Percentiles rank a stretch among this genome's conserved stretches.
phyloP scores from a whole-genome alignment of 1,284 basidiomycete species.

The Trametes sp. region DNA sequence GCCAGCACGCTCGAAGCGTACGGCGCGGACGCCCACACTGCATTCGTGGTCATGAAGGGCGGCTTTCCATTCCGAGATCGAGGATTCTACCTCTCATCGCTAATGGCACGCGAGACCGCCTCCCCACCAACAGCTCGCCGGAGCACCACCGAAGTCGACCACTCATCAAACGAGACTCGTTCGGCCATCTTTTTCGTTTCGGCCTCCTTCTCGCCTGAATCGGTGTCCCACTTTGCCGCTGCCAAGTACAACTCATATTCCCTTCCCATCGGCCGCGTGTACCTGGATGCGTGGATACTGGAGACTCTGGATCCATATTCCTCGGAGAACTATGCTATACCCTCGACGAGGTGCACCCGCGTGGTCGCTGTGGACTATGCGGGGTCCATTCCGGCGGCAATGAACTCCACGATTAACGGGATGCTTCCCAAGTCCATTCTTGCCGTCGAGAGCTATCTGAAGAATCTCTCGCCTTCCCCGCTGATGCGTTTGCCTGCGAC shows the following conservation, averaged over 20 bases:
- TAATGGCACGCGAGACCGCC: slow-evolving; percentile 69
- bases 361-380: slow-evolving; percentile 91
- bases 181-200: slow-evolving; percentile 80
- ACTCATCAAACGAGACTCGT: slow-evolving; percentile 38
- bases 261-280: slow-evolving; percentile 83
- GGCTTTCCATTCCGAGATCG: slow-evolving; percentile 94
- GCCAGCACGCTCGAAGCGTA: slow-evolving; percentile 80
- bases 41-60: slow-evolving; percentile 74
- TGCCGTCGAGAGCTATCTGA: slow-evolving; percentile 75
- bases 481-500: slow-evolving; percentile 71
- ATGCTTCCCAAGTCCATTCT: slow-evolving; percentile 75
- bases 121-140: slow-evolving; percentile 43
- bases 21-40: slow-evolving; percentile 77
- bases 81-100: slow-evolving; percentile 83
- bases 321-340: slow-evolving; percentile 93
- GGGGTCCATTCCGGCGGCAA: slow-evolving; percentile 85
- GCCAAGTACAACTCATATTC: slow-evolving; percentile 81
- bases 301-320: slow-evolving; percentile 98
- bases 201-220: slow-evolving; percentile 76
- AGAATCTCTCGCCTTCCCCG: slow-evolving; percentile 66
- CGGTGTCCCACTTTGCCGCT: slow-evolving; percentile 61
- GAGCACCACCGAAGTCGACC: slow-evolving; percentile 40
- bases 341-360: slow-evolving; percentile 91
- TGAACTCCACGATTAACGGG: slow-evolving; percentile 90
- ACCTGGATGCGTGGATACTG: slow-evolving; percentile 95